Percentiles rank a stretch among this genome's conserved stretches.
Conservation (phyloP, 2,329 filamentous ascomycete genomes). For the Coniella lustricola region DNA sequence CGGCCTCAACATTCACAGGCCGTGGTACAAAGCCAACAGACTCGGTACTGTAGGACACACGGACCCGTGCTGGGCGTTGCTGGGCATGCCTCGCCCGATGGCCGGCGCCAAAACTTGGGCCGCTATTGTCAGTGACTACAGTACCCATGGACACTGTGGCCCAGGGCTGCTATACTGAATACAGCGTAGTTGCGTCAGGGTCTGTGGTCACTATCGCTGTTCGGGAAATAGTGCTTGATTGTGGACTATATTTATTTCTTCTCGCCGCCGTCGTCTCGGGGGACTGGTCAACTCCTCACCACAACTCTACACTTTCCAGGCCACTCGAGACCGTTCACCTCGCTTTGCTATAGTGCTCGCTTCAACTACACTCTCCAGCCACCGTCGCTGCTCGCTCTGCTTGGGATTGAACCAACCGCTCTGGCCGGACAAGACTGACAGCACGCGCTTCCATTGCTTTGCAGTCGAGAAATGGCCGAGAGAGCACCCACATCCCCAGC, state of each 20-base stretch:
- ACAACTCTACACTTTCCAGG: too few relatives aligned
- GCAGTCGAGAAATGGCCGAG: constrained; percentile 40
- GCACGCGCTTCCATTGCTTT: constrained; percentile 47
- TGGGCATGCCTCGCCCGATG: not conserved
- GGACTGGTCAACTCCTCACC: too few relatives aligned
- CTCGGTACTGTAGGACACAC: not conserved
- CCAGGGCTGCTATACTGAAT: too few relatives aligned
- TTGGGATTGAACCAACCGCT: not conserved
- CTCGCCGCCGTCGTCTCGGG: too few relatives aligned
- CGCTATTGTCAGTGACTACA: too few relatives aligned
- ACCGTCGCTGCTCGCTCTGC: too few relatives aligned
- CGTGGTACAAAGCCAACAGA: too few relatives aligned
- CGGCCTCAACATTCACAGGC: too few relatives aligned
- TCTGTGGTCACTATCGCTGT: not conserved
- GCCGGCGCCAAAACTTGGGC: not conserved
- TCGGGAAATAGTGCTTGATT: too few relatives aligned
- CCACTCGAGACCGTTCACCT: too few relatives aligned
- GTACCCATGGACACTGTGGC: not conserved
- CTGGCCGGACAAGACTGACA: constrained; percentile 36
- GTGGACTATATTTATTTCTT: too few relatives aligned
- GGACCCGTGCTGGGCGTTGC: not conserved
- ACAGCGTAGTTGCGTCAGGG: not conserved
- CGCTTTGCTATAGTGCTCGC: too few relatives aligned
- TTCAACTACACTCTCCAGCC: not conserved
- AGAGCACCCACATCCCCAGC: constrained; percentile 23